Evolutionary conservation across 768 basidiomycete genomes (phyloP).

Genomic region (Russula lepida): DNA sequence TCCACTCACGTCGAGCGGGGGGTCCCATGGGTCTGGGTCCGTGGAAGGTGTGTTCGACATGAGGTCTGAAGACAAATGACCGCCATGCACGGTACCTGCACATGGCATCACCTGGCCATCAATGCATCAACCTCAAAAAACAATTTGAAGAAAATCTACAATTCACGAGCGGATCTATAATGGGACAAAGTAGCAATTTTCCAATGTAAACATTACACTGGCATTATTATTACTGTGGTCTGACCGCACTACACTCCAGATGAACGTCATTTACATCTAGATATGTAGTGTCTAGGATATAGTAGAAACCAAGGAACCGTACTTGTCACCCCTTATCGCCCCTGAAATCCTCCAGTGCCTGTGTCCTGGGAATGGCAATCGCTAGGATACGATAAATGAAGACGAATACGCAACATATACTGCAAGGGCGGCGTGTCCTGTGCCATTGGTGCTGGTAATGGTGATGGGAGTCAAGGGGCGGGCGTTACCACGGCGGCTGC

Average conservation of each 20-base stretch:
- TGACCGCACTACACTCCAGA: neutral
- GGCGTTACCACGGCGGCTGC: neutral
- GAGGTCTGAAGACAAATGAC: conserved; percentile 4
- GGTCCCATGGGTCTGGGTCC: conserved; percentile 18
- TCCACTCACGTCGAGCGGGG: conserved; percentile 10
- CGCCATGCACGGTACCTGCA: neutral
- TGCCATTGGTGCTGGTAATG: neutral
- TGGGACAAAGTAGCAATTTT: neutral
- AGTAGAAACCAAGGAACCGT: neutral
- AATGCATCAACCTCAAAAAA: neutral
- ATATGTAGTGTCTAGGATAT: neutral
- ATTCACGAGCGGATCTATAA: no score
- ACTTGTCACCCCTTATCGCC: neutral
- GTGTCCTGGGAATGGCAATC: neutral
- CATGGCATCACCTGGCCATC: neutral
- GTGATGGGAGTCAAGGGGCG: neutral
- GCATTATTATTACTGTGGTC: neutral
- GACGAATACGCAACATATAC: neutral
- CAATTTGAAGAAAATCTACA: neutral
- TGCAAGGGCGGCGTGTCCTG: neutral
- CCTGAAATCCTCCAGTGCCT: neutral
- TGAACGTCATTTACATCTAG: neutral
- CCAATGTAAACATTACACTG: neutral
- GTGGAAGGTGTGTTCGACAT: conserved; percentile 7
- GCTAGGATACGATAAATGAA: neutral